Evolutionary conservation across 2,329 filamentous ascomycete genomes (phyloP), one percentile per base, ranked within the genome.

Genomic region (Trichoderma harzianum): DNA sequence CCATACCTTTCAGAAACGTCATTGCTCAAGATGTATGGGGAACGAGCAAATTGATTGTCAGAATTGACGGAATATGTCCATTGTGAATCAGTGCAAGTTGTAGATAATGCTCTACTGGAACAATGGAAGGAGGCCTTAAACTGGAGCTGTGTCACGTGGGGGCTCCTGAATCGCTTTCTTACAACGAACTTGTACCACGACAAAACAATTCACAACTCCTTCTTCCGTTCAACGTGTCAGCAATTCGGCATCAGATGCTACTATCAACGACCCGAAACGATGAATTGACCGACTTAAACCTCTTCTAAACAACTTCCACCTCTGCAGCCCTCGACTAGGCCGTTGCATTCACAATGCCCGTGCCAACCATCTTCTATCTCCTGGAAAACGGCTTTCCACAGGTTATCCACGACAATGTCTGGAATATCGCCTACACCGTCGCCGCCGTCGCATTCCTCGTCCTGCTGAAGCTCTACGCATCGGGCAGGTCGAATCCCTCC

Each of bases 381-480:
- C 76, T 85, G 74, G 77, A 82, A 73, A 79, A 88, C 72, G 88
- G 88, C 72, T 79, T 83, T 24, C 88, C 88, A 21, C 76, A 78
- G 72, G 86, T 84, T 82, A 77, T 88, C 65, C 84, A 83, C 57
- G 78, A 83, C 55, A 80, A 86, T 65, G 82, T 81, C 58, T 83
- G 80, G 81, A 76, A 79, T 28, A 77, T 88, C 60, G 75, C 83
- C 76, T 83, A 85, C 76, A 75, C 79, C 21, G 76, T 78, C 53
- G 77, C 80, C 24, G 74, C 82, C 55, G 57, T 83, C n/a, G 78
- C 80, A 7, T 74, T 82, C 53, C 75, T 89, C 32, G 79, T 79
- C 62, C 72, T 86, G 34, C 77, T 87, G 62, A 98, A 98, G 85
- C 85, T 86, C 78, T 97, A 92, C 84, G 92, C 91, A 77, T 89